phyloP scores from a whole-genome alignment of 1,284 basidiomycete species.

The Taiwanofungus camphoratus region DNA sequence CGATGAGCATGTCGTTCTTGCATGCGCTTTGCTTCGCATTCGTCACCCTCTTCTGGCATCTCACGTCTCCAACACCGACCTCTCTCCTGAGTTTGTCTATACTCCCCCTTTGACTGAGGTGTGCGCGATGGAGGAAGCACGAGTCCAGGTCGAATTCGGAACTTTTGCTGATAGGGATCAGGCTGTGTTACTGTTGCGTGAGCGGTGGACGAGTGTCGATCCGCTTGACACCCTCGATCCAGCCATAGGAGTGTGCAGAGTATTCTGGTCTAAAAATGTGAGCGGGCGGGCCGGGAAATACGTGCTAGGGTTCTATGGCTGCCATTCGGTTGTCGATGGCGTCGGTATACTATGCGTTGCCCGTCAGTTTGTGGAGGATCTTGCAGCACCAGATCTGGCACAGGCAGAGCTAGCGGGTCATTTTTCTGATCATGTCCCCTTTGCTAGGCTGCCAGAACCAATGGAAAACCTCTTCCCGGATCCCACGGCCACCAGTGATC shows the following conservation, averaged over 20 bases:
- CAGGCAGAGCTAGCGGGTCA: not conserved
- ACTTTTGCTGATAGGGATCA: not conserved
- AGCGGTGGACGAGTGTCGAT: slow-evolving; percentile 1
- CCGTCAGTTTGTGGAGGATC: slow-evolving; percentile 1
- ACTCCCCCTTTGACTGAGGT: slow-evolving; percentile 1
- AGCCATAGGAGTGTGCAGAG: not conserved
- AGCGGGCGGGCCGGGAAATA: not conserved
- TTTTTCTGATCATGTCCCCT: not conserved
- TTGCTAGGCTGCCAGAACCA: not conserved
- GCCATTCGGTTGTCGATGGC: slow-evolving; percentile 1
- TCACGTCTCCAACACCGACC: not conserved
- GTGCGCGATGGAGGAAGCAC: not conserved
- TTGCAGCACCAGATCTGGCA: not conserved
- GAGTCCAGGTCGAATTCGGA: slow-evolving; percentile 4
- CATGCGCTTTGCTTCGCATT: slow-evolving; percentile 1
- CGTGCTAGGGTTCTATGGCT: not conserved
- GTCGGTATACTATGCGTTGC: slow-evolving; percentile 1
- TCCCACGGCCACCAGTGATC: not conserved
- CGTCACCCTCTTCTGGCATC: slow-evolving; percentile 2
- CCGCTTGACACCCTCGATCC: slow-evolving; percentile 1
- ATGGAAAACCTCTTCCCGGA: slow-evolving; percentile 1
- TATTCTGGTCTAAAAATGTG: not conserved
- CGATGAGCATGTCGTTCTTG: not conserved
- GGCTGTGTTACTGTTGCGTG: not conserved
- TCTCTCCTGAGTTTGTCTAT: not conserved